Conservation (phyloP, 1,284 basidiomycete genomes). For the Taiwanofungus camphoratus region DNA sequence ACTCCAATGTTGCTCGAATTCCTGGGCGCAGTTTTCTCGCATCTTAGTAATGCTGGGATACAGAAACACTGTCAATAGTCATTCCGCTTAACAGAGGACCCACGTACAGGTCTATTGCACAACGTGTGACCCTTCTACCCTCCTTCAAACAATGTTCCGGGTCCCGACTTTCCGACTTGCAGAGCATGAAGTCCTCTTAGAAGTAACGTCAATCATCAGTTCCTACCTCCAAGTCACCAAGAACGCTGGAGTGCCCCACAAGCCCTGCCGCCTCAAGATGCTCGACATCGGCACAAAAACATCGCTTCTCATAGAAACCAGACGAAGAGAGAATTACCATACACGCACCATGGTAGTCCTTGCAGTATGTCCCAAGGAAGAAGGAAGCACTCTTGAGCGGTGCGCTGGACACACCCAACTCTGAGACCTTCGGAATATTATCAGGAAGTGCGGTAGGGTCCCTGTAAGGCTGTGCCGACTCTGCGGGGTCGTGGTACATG, state of each 20-base stretch:
- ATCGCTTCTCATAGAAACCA: no score
- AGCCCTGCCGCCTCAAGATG: no score
- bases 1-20: conserved; percentile 93
- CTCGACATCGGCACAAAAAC: no score
- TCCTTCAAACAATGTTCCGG: conserved; percentile 95
- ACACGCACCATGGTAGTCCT: conserved; percentile 89
- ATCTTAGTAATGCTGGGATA: conserved; percentile 80
- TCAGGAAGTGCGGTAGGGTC: conserved; percentile 74
- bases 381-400: conserved; percentile 96
- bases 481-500: conserved; percentile 39
- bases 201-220: conserved; percentile 1
- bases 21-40: conserved; percentile 83
- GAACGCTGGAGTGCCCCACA: no score
- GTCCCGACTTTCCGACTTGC: conserved; percentile 89
- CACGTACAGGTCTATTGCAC: conserved; percentile 89
- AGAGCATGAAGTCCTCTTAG: conserved; percentile 98
- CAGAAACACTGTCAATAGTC: background rate
- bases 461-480: conserved; percentile 43
- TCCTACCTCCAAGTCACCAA: no score
- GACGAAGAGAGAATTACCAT: conserved; percentile 1
- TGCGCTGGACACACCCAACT: conserved; percentile 89
- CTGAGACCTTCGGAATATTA: conserved; percentile 78
- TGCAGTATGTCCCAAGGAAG: conserved; percentile 95
- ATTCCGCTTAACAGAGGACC: background rate
- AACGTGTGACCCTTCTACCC: conserved; percentile 93